A percentile compares a stretch with the other conserved stretches of the same genome.
Evolutionary conservation across 179 eudicot species (phyloP).

Genomic region (Pouteria campechiana): DNA sequence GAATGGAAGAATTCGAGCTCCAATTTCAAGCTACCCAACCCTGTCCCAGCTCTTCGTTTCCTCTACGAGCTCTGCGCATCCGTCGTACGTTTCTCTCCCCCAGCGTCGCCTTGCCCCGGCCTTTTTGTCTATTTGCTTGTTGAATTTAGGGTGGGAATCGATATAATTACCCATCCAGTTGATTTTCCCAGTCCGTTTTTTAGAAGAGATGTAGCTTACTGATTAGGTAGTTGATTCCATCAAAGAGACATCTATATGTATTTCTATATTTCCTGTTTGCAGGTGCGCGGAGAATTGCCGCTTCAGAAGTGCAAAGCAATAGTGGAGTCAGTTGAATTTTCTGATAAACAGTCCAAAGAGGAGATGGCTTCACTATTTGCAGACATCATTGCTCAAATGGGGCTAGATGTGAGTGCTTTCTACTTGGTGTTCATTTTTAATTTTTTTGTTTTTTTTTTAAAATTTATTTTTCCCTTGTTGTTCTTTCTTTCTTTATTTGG

Average conservation of each 20-base stretch:
- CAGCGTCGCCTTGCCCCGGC: neutral
- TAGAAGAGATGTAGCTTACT: no score
- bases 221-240: no score
- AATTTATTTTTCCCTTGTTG: neutral
- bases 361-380: slow-evolving; percentile 74
- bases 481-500: no score
- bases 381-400: slow-evolving; percentile 83
- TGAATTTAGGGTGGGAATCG: neutral
- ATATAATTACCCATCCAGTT: neutral
- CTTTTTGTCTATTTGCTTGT: neutral
- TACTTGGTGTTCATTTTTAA: no score
- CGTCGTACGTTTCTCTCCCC: slow-evolving; percentile 24
- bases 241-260: neutral
- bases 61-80: slow-evolving; percentile 70
- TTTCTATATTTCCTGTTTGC: slow-evolving; percentile 5
- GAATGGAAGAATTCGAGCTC: slow-evolving; percentile 62
- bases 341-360: slow-evolving; percentile 35
- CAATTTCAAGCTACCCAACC: slow-evolving; percentile 35
- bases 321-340: slow-evolving; percentile 67
- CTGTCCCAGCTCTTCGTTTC: slow-evolving; percentile 58
- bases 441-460: neutral
- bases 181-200: neutral
- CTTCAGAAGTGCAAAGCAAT: slow-evolving; percentile 83
- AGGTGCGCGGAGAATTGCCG: slow-evolving; percentile 78
- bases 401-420: slow-evolving; percentile 84